Evolutionary conservation across 2,329 filamentous ascomycete genomes (phyloP), one percentile per base, ranked within the genome.

Genomic region (Cryphonectria carpinicola): DNA sequence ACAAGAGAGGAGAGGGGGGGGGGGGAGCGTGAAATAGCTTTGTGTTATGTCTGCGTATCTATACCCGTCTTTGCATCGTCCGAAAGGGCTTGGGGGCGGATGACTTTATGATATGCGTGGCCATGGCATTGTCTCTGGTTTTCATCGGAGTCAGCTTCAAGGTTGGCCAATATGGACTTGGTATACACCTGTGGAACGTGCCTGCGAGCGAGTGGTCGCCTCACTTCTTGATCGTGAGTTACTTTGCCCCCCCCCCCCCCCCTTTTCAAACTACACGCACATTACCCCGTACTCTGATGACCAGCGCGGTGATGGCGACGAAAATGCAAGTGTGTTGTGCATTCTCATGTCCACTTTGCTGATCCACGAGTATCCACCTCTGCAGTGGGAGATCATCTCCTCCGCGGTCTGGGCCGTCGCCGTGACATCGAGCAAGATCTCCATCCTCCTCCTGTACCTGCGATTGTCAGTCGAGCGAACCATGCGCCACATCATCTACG

Each of bases 371-470:
- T 11, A 32, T 32, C 22, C 10, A 56, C 46, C 5, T 49, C 6
- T 58, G 0, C 54, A 58, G 54, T 58, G 54, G 54, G 54, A 58
- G 4, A 58, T 58, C 54, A 58, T 32, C 54, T 58, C 54, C n/a
- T 58, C 54, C 13, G 54, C 54, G 13, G 54, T 58, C 25, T 58
- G 54, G 54, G 54, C 54, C 54, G 54, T 58, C 25, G 54, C 54
- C 54, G 54, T 58, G 54, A 58, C 54, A 1, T 58, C 54, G 28
- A 58, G 54, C 46, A 66, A 66, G 37, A 52, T 32, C 35, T 66
- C 64, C 8, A 54, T 66, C 32, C 64, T 66, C 46, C 64, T 66
- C 46, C 22, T 66, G 19, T 66, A 66, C 32, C 64, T 66, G 4
- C 64, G 32, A 5, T n/a, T 66, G 37, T 54, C 54, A 4, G 54